Percentiles rank a stretch among this genome's conserved stretches.
Evolutionary conservation across 2,329 filamentous ascomycete species (phyloP).

Genomic region (Meredithiella fracta): DNA sequence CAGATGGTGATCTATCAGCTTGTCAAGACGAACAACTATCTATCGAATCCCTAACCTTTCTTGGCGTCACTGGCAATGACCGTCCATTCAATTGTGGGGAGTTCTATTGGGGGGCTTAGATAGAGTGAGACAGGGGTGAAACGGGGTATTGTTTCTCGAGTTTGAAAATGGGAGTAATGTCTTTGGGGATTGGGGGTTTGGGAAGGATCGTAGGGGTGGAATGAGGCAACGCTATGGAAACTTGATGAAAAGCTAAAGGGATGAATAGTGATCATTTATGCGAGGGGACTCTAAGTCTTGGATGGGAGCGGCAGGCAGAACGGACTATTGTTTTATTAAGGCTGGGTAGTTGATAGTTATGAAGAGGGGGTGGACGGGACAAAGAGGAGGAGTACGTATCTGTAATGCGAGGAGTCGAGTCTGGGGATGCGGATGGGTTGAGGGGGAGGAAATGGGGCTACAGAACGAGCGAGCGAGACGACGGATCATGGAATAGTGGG

Average conservation of each 20-base stretch:
- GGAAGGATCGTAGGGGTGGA: background rate
- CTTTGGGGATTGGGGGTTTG: background rate
- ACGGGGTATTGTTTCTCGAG: conserved; percentile 1
- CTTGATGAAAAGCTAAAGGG: background rate
- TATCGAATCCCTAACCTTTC: too few species aligned
- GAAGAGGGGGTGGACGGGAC: too few species aligned
- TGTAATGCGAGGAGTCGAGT: too few species aligned
- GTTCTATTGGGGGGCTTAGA: background rate
- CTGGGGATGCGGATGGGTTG: background rate
- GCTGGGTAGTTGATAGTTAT: too few species aligned
- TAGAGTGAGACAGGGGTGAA: conserved; percentile 8
- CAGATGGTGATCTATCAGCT: too few species aligned
- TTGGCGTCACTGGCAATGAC: too few species aligned
- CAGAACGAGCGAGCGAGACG: background rate
- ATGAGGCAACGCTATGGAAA: background rate
- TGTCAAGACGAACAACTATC: too few species aligned
- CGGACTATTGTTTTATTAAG: too few species aligned
- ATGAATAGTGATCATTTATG: background rate
- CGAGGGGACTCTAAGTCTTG: background rate
- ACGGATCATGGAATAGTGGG: background rate
- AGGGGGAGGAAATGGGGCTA: background rate
- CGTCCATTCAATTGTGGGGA: background rate
- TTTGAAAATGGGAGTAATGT: conserved; percentile 3
- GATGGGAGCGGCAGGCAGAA: background rate
- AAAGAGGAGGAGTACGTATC: too few species aligned